Evolutionary conservation across 352 stramenopile genomes (phyloP).

Genomic region (Aphanomyces invadans): DNA sequence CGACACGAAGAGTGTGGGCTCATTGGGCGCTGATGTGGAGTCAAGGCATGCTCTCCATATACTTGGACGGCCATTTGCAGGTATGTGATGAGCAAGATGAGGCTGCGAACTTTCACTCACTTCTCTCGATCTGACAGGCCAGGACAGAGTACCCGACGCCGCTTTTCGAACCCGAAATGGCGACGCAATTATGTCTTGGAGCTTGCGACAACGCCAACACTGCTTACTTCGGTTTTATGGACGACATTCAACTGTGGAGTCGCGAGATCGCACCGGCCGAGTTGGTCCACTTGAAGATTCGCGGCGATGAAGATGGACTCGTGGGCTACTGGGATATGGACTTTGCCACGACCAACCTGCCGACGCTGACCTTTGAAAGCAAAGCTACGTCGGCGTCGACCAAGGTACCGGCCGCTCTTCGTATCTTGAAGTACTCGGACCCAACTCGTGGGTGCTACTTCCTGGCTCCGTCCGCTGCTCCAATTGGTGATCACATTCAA

Average conservation of each 20-base stretch:
- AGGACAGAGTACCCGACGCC: not conserved
- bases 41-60: not conserved
- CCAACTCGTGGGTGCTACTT: not conserved
- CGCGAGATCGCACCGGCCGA: not conserved
- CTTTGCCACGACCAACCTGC: not conserved
- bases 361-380: not conserved
- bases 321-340: slow-evolving; percentile 22
- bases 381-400: not conserved
- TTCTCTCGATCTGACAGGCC: too few relatives aligned
- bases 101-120: too few relatives aligned
- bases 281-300: not conserved
- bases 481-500: not conserved
- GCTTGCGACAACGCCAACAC: not conserved
- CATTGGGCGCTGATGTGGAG: not conserved
- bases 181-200: not conserved
- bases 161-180: not conserved
- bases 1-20: not conserved
- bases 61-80: slow-evolving; percentile 2
- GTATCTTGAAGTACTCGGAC: not conserved
- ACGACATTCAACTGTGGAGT: slow-evolving; percentile 21
- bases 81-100: not conserved
- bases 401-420: not conserved
- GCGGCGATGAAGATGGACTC: slow-evolving; percentile 12
- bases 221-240: not conserved
- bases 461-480: not conserved